Evolutionary conservation across 2,329 filamentous ascomycete species (phyloP), one percentile per base, ranked within the genome.

Genomic region (Botrytis byssoidea): DNA sequence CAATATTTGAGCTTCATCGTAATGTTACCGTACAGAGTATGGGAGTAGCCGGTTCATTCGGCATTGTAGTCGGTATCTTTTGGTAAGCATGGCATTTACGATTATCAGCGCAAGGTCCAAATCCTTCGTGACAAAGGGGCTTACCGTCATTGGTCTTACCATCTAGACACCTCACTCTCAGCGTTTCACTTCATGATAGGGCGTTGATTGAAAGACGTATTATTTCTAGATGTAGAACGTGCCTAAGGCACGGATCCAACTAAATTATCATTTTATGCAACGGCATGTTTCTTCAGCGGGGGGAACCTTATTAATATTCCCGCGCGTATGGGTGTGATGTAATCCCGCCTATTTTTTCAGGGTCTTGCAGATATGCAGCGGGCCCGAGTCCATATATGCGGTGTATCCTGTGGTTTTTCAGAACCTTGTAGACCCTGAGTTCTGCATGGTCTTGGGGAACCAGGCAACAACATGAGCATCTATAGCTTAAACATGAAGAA

Each of bases 331-430:
- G 65, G 22, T 9, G 65, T 67, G 65, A 55, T 67, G 65, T 40
- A 55, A 67, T 55, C 46, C 65, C 32, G 65, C 35, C 46, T 32
- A 16, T 22, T 51, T 67, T 18, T 29, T 67, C 35, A 55, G 65
- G 65, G 65, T 55, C 46, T 55, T 55, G 46, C 44, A 67, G 46
- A 67, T 67, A 55, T 67, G 65, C 32, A 67, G 46, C 65, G 65
- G 65, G 65, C 65, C 65, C 65, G 65, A 67, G 65, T 67, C 65
- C 65, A 40, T 55, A 67, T 8, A 40, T 67, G 46, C 9, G 44
- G 46, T 40, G 18, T 29, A 25, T n/a, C 7, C 16, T n/a, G 65
- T 29, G 16, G 65, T 20, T 40, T 25, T 55, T 8, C 25, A 25
- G 32, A 35, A 67, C 35, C 35, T 40, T 55, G 46, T 25, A 55